Percentiles rank a stretch among this genome's conserved stretches.
Conservation (phyloP, 2,329 filamentous ascomycete species). For the Zalaria sp. region DNA sequence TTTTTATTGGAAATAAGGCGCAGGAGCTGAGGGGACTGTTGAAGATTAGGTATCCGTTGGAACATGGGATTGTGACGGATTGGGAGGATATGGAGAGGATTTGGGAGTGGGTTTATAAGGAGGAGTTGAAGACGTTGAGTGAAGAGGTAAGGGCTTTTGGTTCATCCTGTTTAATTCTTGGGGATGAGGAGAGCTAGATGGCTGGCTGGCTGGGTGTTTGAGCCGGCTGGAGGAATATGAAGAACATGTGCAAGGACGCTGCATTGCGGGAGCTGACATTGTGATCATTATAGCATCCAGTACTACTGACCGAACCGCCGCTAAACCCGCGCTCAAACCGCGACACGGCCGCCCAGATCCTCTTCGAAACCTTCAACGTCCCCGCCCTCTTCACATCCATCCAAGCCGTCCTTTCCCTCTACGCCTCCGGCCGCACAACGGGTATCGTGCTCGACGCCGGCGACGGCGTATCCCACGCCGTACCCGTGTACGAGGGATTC, state of each 20-base stretch:
- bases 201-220: too few relatives aligned
- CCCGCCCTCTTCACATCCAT: constrained; percentile 94
- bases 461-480: constrained; percentile 91
- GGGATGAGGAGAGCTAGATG: neutral
- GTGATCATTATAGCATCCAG: constrained; percentile 57
- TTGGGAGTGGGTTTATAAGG: constrained; percentile 95
- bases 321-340: constrained; percentile 91
- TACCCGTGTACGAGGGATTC: constrained; percentile 96
- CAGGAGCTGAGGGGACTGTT: constrained; percentile 82
- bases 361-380: constrained; percentile 98
- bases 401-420: constrained; percentile 89
- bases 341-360: constrained; percentile 89
- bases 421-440: constrained; percentile 89
- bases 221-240: too few relatives aligned
- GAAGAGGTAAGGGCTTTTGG: constrained; percentile 56
- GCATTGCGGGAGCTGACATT: too few relatives aligned
- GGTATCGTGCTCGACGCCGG: constrained; percentile 92
- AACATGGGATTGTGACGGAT: constrained; percentile 99
- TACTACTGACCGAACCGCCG: constrained; percentile 88
- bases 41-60: constrained; percentile 90
- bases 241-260: too few relatives aligned
- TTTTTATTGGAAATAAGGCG: constrained; percentile 89
- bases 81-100: constrained; percentile 99
- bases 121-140: constrained; percentile 89
- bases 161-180: too few relatives aligned